A percentile compares a stretch with the other conserved stretches of the same genome.
phyloP scores from a whole-genome alignment of 2,329 filamentous ascomycete genomes.

The Pestalotiopsis sp. region DNA sequence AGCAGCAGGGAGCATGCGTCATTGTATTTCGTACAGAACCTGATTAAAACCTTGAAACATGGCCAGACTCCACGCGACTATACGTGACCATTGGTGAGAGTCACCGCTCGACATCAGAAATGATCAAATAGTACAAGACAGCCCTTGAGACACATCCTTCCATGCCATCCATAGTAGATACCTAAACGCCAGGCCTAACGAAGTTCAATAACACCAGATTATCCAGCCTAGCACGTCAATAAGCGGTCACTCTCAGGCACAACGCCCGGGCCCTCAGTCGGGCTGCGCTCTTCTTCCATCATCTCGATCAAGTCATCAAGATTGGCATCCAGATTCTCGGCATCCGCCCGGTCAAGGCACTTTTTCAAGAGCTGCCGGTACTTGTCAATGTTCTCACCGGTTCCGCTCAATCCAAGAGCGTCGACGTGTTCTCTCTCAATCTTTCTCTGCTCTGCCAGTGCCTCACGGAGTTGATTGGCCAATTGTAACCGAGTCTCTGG shows the following conservation, averaged over 20 bases:
- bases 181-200: not conserved
- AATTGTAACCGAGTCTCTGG: slow-evolving; percentile 59
- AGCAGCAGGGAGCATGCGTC: too few relatives aligned
- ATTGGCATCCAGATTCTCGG: slow-evolving; percentile 68
- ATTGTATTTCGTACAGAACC: too few relatives aligned
- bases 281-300: slow-evolving; percentile 53
- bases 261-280: not conserved
- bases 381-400: slow-evolving; percentile 72
- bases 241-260: not conserved
- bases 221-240: not conserved
- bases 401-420: slow-evolving; percentile 68
- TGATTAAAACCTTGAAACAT: too few relatives aligned
- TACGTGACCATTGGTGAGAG: not conserved
- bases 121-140: not conserved
- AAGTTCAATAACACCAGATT: not conserved
- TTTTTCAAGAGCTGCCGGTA: slow-evolving; percentile 71
- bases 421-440: slow-evolving; percentile 70
- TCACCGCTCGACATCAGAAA: not conserved
- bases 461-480: slow-evolving; percentile 56
- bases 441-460: slow-evolving; percentile 60
- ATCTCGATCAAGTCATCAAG: slow-evolving; percentile 62
- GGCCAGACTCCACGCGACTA: too few relatives aligned
- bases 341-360: slow-evolving; percentile 68
- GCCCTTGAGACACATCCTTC: not conserved
- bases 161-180: not conserved